Evolutionary conservation across 2,329 filamentous ascomycete species (phyloP), one percentile per base, ranked within the genome.

Genomic region (Pleomassaria siparia): DNA sequence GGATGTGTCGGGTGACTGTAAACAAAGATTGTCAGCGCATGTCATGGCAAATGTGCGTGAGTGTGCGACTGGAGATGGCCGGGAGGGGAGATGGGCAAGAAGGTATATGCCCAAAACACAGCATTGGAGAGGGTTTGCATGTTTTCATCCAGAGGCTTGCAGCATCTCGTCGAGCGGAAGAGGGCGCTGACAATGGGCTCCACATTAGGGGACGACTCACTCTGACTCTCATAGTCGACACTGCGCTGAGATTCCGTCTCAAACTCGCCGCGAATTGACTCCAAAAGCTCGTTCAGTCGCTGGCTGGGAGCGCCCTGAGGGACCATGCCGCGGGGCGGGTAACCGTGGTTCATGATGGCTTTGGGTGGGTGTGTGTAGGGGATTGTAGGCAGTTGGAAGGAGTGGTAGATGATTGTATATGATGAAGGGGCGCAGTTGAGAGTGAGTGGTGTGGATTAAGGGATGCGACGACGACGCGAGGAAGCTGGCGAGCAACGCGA

Each of bases 161-260:
- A n/a, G 28, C 7, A 26, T 26, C 25, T 7, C 25, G 25, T n/a
- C 28, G 28, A 26, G 25, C 25, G 7, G 25, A 4, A n/a, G 4
- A 30, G 28, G 7, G 12, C 28, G 28, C 12, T 13, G 28, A 30
- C 28, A 30, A n/a, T 13, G 7, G 5, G 4, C 7, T 12, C 13
- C 8, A 4, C 5, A n/a, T 30, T 36, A 9, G 15, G 15, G 21
- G 43, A 36, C 54, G 51, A 85, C 91, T 80, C 84, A 96, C 92
- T 88, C 71, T 95, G 91, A 71, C 92, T 89, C 70, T 99, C 92
- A 70, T 91, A 95, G 62, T 90, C 89, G 69, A 89, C 89, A 56
- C 85, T 88, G 60, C 89, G 85, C 56, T 88, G 85, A 60, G 86
- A 81, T 72, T 95, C 88, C 51, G 80, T 86, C 58, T 97, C 92